Base-by-base conservation (phyloP, 352 stramenopile species). In the Phytophthora megakarya region DNA sequence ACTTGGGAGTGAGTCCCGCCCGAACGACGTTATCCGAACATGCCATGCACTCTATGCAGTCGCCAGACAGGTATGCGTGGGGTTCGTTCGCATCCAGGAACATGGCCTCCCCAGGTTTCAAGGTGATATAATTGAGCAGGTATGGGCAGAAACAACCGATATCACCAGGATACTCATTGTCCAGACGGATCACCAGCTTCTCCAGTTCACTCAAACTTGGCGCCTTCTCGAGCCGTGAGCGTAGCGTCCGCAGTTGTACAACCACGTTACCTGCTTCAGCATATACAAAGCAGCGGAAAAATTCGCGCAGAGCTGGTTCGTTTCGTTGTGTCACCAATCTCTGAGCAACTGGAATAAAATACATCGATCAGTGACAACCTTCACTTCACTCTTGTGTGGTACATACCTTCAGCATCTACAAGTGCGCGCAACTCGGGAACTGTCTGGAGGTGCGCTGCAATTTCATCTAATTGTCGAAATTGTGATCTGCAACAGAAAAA, bases 1-100 rank as follows among this genome's bases (percentile, higher is more conserved):
- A 98, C 80, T 99, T 99, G 37, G 97, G 97, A 30, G 98, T 99
- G 13, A 99, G 76, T 19, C 97, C 98, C 5, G 97, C 97, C 43
- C 98, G 93, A 23, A 99, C 97, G 13, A 99, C 97, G 75, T 99
- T 99, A 80, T 99, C 97, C 26, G 86, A 98, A 47, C 96, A 98
- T 25, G 97, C 97, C 98, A 99, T 99, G 69, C 97, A 99, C 75
- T 99, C 98, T 21, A 99, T 91, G 61, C 86, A 95, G 62, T 95
- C 86, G 32, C 98, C 98, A 2, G 85, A 92, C 19, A 99, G 81
- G 75, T 99, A 99, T 13, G 98, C 98, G 76, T 99, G 98, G n/a
- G 98, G 98, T 67, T 99, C 97, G 72, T 99, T 99, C 4, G 98
- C 96, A 16, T 83, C 93, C 52, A 99, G 94, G 71, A 98, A 99